phyloP scores from a whole-genome alignment of 352 stramenopile species.

The Thalassiosira hispida region DNA sequence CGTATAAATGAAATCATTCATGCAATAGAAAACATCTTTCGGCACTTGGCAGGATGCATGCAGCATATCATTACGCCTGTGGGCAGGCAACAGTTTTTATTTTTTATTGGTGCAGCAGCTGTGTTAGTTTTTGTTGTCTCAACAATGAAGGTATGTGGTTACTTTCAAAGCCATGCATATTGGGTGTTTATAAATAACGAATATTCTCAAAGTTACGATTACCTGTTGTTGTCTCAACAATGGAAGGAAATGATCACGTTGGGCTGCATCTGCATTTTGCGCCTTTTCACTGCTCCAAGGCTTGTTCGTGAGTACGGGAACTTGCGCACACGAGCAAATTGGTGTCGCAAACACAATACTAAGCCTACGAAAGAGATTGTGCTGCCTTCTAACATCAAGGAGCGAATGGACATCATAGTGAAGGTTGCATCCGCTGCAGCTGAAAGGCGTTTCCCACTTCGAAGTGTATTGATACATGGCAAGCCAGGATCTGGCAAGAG shows the following conservation, averaged over 20 bases:
- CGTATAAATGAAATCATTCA: constrained; percentile 38
- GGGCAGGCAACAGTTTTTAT: constrained; percentile 48
- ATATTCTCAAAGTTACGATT: too few relatives aligned
- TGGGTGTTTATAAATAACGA: too few relatives aligned
- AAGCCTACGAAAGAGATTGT: constrained; percentile 27
- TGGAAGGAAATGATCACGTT: constrained; percentile 56
- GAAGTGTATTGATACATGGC: constrained; percentile 57
- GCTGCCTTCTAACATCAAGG: constrained; percentile 29
- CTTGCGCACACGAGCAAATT: constrained; percentile 6
- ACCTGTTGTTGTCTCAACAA: constrained; percentile 35
- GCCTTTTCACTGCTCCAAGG: constrained; percentile 42
- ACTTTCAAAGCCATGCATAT: too few relatives aligned
- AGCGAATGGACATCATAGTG: constrained; percentile 34
- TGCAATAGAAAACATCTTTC: constrained; percentile 44
- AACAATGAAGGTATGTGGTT: constrained; percentile 42
- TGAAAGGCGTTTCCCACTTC: constrained; percentile 29
- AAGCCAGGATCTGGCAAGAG: constrained; percentile 53
- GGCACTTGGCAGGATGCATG: constrained; percentile 36
- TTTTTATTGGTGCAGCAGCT: constrained; percentile 34
- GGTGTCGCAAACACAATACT: constrained; percentile 2
- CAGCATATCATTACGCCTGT: constrained; percentile 34
- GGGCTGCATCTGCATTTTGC: constrained; percentile 30
- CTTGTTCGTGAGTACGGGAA: constrained; percentile 59
- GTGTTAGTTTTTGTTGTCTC: constrained; percentile 41
- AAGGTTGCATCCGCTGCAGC: constrained; percentile 36